Conservation (phyloP, 345 rosid genomes). For the Sisymbrium irio region DNA sequence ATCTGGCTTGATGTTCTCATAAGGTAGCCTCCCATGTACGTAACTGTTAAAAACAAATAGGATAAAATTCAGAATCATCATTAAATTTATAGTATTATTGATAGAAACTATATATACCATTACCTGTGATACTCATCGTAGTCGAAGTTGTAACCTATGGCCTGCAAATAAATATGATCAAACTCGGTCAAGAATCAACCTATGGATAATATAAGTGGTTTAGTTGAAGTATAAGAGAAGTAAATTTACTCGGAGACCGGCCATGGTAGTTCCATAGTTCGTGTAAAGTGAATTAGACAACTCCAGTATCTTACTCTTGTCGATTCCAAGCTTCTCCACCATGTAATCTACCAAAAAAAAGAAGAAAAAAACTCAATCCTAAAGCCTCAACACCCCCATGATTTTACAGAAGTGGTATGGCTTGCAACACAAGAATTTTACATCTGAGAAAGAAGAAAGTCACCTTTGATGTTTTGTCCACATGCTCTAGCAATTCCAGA, state of each 20-base stretch:
- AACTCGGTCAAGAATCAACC: neutral
- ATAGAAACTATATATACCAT: neutral
- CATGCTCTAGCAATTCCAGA: constrained; percentile 49
- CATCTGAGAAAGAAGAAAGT: neutral
- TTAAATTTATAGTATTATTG: neutral
- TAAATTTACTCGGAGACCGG: constrained; percentile 70
- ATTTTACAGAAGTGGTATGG: neutral
- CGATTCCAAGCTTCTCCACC: constrained; percentile 69
- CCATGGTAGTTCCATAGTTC: constrained; percentile 90
- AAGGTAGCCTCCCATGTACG: constrained; percentile 78
- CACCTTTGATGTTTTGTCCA: constrained; percentile 57
- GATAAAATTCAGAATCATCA: neutral
- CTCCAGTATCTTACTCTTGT: constrained; percentile 43
- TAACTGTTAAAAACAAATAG: constrained; percentile 29
- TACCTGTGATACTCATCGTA: constrained; percentile 81
- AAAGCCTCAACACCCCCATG: neutral
- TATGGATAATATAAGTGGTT: neutral
- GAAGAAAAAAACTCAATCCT: neutral
- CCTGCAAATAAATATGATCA: constrained; percentile 12
- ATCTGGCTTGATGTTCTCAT: constrained; percentile 72
- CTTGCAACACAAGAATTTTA: constrained; percentile 2
- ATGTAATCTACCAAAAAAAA: constrained; percentile 50
- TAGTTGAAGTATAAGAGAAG: neutral
- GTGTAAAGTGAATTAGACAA: constrained; percentile 65
- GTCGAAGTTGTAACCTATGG: constrained; percentile 68